These are phyloP conservation scores for Penicillium oxalicum DNA, from an alignment of 2,329 filamentous ascomycete genomes.

Conservation along the genomic window DNA sequence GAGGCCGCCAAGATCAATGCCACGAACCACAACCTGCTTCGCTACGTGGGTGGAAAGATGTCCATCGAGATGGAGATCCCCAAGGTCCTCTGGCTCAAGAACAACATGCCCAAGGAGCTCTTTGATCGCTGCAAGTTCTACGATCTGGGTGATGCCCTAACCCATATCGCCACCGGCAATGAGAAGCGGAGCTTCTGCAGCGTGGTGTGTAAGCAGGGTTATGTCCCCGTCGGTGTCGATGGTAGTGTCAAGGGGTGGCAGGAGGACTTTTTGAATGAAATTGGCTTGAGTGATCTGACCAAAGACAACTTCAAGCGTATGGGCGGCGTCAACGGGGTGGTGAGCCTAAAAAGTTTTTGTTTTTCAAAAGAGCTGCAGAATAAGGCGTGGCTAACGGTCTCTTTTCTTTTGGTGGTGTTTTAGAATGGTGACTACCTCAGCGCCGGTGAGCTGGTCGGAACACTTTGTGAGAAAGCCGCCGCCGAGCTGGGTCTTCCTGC, in stretches of 20 bases:
- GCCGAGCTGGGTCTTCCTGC: constrained; percentile 74
- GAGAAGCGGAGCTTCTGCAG: constrained; percentile 93
- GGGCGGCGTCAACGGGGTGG: constrained; percentile 90
- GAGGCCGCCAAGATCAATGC: constrained; percentile 92
- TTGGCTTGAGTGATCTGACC: constrained; percentile 77
- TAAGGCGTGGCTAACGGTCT: constrained; percentile 2
- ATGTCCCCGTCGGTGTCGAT: constrained; percentile 92
- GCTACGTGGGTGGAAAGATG: constrained; percentile 97
- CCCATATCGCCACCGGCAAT: constrained; percentile 85
- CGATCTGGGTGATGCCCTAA: constrained; percentile 86
- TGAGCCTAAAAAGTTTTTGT: constrained; percentile 51
- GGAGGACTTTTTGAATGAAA: constrained; percentile 80
- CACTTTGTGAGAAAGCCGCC: constrained; percentile 75
- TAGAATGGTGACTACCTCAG: constrained; percentile 90
- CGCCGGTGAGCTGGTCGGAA: constrained; percentile 84
- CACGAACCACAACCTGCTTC: constrained; percentile 84
- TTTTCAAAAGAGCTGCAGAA: constrained; percentile 10
- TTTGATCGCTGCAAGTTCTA: constrained; percentile 96
- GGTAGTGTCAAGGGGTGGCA: constrained; percentile 98
- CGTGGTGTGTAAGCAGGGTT: constrained; percentile 95
- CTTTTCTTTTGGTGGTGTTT: constrained; percentile 4
- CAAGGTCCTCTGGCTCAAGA: constrained; percentile 97
- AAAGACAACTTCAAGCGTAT: constrained; percentile 87
- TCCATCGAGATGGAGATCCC: constrained; percentile 99
- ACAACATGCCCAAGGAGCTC: constrained; percentile 87